A percentile compares a stretch with the other conserved stretches of the same genome.
These are phyloP conservation scores for Aureobasidium musti DNA, from an alignment of 2,329 filamentous ascomycete species.

Conservation along the genomic window DNA sequence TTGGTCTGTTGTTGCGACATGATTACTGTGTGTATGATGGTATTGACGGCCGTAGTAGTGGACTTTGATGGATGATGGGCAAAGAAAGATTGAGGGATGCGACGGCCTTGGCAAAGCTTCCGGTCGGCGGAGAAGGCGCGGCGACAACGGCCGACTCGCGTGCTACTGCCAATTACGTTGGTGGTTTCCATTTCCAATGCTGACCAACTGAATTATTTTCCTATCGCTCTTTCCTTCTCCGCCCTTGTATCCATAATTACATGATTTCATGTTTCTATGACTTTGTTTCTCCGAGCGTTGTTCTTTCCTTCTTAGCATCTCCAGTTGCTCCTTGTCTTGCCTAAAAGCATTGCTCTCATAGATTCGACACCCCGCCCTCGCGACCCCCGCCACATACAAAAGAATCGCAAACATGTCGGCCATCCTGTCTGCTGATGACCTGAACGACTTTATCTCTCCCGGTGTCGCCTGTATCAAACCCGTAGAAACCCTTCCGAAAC, in stretches of 20 bases:
- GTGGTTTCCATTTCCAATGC: slow-evolving; percentile 13
- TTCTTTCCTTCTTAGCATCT: neutral
- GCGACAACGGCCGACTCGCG: slow-evolving; percentile 16
- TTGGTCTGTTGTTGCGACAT: slow-evolving; percentile 26
- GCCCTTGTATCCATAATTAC: neutral
- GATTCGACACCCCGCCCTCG: slow-evolving; percentile 6
- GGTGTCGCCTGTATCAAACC: slow-evolving; percentile 98
- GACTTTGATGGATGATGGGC: neutral
- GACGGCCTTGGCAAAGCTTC: neutral
- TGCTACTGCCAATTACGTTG: slow-evolving; percentile 9
- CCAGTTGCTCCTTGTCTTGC: neutral
- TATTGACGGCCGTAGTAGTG: neutral
- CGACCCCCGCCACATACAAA: slow-evolving; percentile 20
- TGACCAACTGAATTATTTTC: slow-evolving; percentile 23
- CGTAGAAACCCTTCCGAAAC: slow-evolving; percentile 78
- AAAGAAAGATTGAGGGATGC: slow-evolving; percentile 16
- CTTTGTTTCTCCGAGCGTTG: slow-evolving; percentile 3
- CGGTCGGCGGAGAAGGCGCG: slow-evolving; percentile 17
- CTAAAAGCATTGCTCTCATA: neutral
- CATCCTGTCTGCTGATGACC: slow-evolving; percentile 92
- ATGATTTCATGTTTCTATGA: slow-evolving; percentile 5
- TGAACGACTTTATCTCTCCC: slow-evolving; percentile 98
- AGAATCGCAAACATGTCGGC: slow-evolving; percentile 70
- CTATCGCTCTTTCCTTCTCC: slow-evolving; percentile 12
- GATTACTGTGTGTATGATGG: slow-evolving; percentile 3